These are phyloP conservation scores for Nitzschia putrida DNA, from an alignment of 108 stramenopile genomes.

Conservation along the genomic window DNA sequence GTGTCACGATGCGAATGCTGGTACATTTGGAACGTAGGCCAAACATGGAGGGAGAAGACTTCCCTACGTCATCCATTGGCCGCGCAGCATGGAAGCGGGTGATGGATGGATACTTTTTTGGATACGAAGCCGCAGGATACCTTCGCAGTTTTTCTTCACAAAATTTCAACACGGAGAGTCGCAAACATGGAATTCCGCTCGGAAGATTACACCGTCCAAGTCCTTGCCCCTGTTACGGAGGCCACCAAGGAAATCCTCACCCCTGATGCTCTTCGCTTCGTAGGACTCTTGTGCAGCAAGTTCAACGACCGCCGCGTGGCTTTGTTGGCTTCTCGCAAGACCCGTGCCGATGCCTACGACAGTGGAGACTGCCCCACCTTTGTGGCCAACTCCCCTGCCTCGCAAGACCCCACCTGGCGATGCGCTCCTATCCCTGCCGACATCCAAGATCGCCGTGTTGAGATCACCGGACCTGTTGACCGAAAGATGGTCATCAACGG, in stretches of 20 bases:
- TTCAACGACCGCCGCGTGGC: conserved; percentile 75
- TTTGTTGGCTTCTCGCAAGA: conserved; percentile 56
- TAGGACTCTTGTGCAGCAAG: conserved; percentile 71
- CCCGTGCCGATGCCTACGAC: conserved; percentile 70
- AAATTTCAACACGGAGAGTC: not conserved
- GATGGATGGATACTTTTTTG: not conserved
- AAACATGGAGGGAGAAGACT: conserved; percentile 1
- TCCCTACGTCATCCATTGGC: not conserved
- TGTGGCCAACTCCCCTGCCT: conserved; percentile 44
- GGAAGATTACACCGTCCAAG: conserved; percentile 58
- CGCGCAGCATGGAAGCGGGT: too few relatives aligned
- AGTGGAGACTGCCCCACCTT: conserved; percentile 75
- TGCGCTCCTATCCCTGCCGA: conserved; percentile 85
- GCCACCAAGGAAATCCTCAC: conserved; percentile 76
- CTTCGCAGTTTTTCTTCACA: not conserved
- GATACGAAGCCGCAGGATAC: not conserved
- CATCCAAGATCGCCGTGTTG: conserved; percentile 85
- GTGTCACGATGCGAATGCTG: conserved; percentile 1
- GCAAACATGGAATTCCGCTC: conserved; percentile 70
- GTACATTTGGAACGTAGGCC: not conserved
- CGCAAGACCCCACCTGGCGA: conserved; percentile 74
- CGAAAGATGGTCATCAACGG: conserved; percentile 97
- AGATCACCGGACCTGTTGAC: conserved; percentile 91
- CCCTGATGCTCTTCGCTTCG: conserved; percentile 76
- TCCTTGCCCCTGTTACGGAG: conserved; percentile 68